These are phyloP conservation scores for Colletotrichum lentis DNA, from an alignment of 2,329 filamentous ascomycete genomes.

Conservation along the genomic window DNA sequence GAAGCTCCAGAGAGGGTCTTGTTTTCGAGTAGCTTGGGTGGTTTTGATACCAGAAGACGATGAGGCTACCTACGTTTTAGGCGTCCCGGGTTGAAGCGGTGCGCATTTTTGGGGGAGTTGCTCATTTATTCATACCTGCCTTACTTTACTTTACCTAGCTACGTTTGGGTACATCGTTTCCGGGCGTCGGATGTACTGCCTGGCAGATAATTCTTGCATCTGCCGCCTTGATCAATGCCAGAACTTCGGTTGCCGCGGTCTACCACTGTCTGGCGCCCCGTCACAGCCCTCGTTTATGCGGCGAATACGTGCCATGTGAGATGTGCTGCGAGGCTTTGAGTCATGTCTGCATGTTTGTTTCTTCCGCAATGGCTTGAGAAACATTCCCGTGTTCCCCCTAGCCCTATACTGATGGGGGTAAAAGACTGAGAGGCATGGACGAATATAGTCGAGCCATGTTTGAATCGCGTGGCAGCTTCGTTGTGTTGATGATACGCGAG, in stretches of 20 bases:
- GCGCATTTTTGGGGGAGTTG: slow-evolving; percentile 18
- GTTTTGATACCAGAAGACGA: slow-evolving; percentile 34
- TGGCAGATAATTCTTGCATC: slow-evolving; percentile 5
- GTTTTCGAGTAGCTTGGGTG: slow-evolving; percentile 25
- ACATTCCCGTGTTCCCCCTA: too few relatives aligned
- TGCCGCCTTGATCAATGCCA: neutral
- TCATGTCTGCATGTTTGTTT: too few relatives aligned
- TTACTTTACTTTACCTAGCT: neutral
- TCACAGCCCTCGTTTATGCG: neutral
- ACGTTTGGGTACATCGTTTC: neutral
- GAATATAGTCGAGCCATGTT: neutral
- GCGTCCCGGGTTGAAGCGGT: slow-evolving; percentile 28
- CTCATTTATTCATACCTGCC: slow-evolving; percentile 10
- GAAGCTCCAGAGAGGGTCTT: neutral
- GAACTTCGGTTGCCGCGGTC: neutral
- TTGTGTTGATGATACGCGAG: neutral
- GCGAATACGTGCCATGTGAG: too few relatives aligned
- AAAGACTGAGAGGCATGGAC: neutral
- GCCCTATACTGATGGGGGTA: too few relatives aligned
- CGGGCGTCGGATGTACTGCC: neutral
- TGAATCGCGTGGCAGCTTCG: neutral
- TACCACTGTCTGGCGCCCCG: neutral
- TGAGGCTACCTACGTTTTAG: slow-evolving; percentile 23
- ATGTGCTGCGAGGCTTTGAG: too few relatives aligned
- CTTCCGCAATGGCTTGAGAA: too few relatives aligned